Evolutionary conservation across 1,284 basidiomycete species (phyloP).

Genomic region (Trametes polyzona): DNA sequence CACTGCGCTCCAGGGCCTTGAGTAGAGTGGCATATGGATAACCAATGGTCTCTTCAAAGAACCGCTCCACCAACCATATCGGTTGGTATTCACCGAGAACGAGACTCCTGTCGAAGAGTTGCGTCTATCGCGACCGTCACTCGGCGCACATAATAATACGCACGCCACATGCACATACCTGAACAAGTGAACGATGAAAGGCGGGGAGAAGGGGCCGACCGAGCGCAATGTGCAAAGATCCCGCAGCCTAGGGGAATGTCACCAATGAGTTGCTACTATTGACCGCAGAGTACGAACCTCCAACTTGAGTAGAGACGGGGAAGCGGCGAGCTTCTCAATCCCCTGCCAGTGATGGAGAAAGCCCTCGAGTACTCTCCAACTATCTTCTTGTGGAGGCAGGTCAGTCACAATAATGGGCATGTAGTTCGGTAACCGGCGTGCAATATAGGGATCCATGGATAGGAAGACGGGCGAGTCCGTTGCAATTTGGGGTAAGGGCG

Average conservation of each 20-base stretch:
- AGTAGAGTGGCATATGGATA: slow-evolving; percentile 51
- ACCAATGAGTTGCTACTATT: not conserved
- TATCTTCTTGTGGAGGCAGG: slow-evolving; percentile 51
- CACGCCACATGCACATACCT: slow-evolving; percentile 44
- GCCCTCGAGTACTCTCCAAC: slow-evolving; percentile 55
- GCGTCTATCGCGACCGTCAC: slow-evolving; percentile 44
- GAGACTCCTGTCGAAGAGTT: slow-evolving; percentile 60
- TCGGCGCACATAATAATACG: not conserved
- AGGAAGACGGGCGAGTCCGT: slow-evolving; percentile 53
- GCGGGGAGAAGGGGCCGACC: slow-evolving; percentile 46
- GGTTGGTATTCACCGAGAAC: slow-evolving; percentile 56
- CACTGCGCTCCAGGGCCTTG: slow-evolving; percentile 42
- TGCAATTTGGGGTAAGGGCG: slow-evolving; percentile 41
- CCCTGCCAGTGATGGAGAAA: slow-evolving; percentile 65
- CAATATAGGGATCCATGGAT: slow-evolving; percentile 73
- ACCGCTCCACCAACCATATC: slow-evolving; percentile 64
- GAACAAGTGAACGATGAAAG: slow-evolving; percentile 63
- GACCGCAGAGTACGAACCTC: slow-evolving; percentile 46
- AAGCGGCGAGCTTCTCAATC: slow-evolving; percentile 48
- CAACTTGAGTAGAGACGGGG: slow-evolving; percentile 58
- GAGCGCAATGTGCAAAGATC: slow-evolving; percentile 50
- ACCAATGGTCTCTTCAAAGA: slow-evolving; percentile 67
- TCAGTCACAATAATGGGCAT: slow-evolving; percentile 72
- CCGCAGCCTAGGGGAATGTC: slow-evolving; percentile 46
- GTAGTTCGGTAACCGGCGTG: slow-evolving; percentile 69